A percentile compares a stretch with the other conserved stretches of the same genome.
phyloP scores from a whole-genome alignment of 202 grass and related monocot species.

The Schoenoplectus triqueter region DNA sequence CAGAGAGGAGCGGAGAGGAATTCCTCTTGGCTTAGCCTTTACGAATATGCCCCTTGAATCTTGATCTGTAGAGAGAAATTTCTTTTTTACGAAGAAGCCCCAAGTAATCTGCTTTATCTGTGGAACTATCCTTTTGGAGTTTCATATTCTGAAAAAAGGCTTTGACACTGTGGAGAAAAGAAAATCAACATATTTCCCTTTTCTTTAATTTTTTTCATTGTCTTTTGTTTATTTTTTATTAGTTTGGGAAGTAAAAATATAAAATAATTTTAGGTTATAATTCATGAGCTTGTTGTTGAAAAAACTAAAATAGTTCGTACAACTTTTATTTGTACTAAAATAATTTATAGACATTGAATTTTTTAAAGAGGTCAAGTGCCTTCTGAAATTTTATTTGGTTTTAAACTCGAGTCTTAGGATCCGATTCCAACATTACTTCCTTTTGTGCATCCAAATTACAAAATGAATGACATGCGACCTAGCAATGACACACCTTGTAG shows the following conservation, averaged over 20 bases:
- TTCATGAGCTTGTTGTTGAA: not conserved
- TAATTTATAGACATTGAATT: too few relatives aligned
- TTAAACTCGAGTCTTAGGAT: too few relatives aligned
- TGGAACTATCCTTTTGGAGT: not conserved
- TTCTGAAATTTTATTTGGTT: too few relatives aligned
- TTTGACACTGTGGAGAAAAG: not conserved
- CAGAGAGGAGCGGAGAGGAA: slow-evolving; percentile 1
- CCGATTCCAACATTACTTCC: too few relatives aligned
- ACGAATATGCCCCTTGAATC: slow-evolving; percentile 23
- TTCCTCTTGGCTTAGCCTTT: not conserved
- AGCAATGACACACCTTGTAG: too few relatives aligned
- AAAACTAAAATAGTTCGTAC: not conserved
- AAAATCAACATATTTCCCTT: not conserved
- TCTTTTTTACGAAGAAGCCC: not conserved
- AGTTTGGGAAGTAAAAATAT: not conserved
- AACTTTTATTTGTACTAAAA: not conserved
- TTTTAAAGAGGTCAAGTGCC: too few relatives aligned
- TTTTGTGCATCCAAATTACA: too few relatives aligned
- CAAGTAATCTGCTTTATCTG: not conserved
- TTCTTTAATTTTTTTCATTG: not conserved
- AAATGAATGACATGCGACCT: too few relatives aligned
- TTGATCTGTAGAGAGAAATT: not conserved
- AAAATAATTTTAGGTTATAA: not conserved
- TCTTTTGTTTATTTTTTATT: not conserved
- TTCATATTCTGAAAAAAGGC: not conserved